Evolutionary conservation across 495 filamentous ascomycete genomes (phyloP).

Genomic region (Lasiosphaeriaceae sp.): DNA sequence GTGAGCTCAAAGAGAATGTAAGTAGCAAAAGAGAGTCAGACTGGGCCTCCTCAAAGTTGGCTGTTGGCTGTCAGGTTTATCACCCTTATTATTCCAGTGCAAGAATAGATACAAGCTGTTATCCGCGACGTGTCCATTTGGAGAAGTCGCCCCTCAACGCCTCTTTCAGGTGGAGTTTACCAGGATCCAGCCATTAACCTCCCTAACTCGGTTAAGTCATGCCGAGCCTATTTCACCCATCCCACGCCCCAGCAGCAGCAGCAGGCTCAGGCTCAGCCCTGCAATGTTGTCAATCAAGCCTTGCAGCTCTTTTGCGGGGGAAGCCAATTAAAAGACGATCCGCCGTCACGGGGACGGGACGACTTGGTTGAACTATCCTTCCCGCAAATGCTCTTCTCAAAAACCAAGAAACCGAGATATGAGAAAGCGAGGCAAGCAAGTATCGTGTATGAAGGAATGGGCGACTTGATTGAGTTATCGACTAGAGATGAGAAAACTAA

Average conservation of each 20-base stretch:
- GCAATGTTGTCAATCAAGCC: slow-evolving; percentile 5
- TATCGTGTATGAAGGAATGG: background rate
- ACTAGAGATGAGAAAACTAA: no score
- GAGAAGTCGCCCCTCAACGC: slow-evolving; percentile 17
- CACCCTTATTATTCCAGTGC: slow-evolving; percentile 15
- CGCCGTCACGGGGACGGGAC: background rate
- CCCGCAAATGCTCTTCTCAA: no score
- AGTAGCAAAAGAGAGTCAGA: slow-evolving; percentile 14
- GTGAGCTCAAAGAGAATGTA: slow-evolving; percentile 1
- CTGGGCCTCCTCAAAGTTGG: slow-evolving; percentile 7
- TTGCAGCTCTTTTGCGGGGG: slow-evolving; percentile 10
- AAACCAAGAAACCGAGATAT: no score
- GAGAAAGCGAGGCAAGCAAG: background rate
- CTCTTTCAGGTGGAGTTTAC: slow-evolving; percentile 10
- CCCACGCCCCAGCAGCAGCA: slow-evolving; percentile 1
- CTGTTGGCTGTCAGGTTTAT: slow-evolving; percentile 3
- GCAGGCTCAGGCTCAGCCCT: slow-evolving; percentile 5
- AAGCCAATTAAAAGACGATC: slow-evolving; percentile 17
- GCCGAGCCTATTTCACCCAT: background rate
- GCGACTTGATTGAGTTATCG: no score
- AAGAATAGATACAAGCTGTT: slow-evolving; percentile 12
- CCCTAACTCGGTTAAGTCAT: slow-evolving; percentile 15
- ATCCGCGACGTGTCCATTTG: slow-evolving; percentile 35
- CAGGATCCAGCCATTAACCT: slow-evolving; percentile 12
- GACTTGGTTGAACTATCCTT: background rate